Evolutionary conservation across 345 rosid species (phyloP), one percentile per base, ranked within the genome.

Genomic region (Murraya paniculata): DNA sequence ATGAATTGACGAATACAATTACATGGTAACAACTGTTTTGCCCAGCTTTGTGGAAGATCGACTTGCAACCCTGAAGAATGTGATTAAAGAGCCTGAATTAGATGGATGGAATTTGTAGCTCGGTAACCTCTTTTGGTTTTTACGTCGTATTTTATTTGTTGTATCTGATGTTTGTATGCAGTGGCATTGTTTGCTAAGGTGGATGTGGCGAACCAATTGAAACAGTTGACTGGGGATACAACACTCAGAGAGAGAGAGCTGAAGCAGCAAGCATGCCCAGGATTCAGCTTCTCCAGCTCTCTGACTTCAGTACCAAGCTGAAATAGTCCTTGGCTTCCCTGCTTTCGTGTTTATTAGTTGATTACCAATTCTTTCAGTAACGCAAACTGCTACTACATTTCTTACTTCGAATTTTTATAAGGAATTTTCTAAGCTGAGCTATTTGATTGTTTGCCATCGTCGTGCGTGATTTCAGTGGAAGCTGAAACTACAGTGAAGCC

Each of bases 1-100:
- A 11, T 41, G 50, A 41, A 41, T 0, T 41, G 16, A 10, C 50
- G 16, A 11, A 2, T 41, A 45, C 50, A 45, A 45, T 45, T 45
- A 45, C 50, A 11, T 14, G 38, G 19, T 65, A 60, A 65, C 64
- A 38, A 9, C 19, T 4, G 30, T 60, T 71, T 66, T 19, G 64
- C 60, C 69, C 86, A 93, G 97, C 87, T 93, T 93, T 64, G 96
- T 95, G 78, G 99, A 95, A 90, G 99, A 95, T 78, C 88, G 96
- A 70, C 94, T 92, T 62, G 94, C 94, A 48, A 95, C 98, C 7
- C 85, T 93, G 69, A 95, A 91, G 93, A 93, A 93, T 84, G 94
- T 92, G 78, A 95, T 92, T 75, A 91, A 90, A 82, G 96, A 92
- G 77, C 93, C 96, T 72, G 90, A 89, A 79, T 78, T 93, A 82